Evolutionary conservation across 2,329 filamentous ascomycete genomes (phyloP).

Genomic region (Aspergillus brasiliensis): DNA sequence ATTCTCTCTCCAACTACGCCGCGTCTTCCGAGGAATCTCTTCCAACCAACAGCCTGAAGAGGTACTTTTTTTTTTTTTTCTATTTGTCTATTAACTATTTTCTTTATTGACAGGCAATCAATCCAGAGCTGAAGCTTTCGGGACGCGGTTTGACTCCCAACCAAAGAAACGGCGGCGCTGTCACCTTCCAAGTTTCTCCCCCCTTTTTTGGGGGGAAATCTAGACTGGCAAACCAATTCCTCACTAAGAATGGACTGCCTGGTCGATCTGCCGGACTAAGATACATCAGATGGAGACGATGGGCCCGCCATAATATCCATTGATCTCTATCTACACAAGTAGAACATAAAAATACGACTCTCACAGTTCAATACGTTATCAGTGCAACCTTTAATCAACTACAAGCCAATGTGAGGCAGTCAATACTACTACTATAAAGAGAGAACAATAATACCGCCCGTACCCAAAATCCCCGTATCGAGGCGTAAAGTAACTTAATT

Average conservation of each 20-base stretch:
- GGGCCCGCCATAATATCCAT: no score
- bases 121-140: background rate
- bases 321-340: no score
- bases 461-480: no score
- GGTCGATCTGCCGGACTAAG: background rate
- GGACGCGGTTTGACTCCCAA: background rate
- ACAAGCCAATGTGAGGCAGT: no score
- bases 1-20: background rate
- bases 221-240: background rate
- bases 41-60: background rate
- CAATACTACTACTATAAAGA: no score
- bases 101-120: slow-evolving; percentile 2
- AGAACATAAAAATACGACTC: no score
- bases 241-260: background rate
- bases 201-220: background rate
- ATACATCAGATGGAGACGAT: background rate
- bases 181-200: background rate
- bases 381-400: no score
- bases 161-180: background rate
- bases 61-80: no score
- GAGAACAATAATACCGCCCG: background rate
- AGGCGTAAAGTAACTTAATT: no score
- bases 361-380: no score
- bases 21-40: background rate
- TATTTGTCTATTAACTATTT: background rate